Evolutionary conservation across 1,284 basidiomycete species (phyloP).

Genomic region (Sutorius eximius): DNA sequence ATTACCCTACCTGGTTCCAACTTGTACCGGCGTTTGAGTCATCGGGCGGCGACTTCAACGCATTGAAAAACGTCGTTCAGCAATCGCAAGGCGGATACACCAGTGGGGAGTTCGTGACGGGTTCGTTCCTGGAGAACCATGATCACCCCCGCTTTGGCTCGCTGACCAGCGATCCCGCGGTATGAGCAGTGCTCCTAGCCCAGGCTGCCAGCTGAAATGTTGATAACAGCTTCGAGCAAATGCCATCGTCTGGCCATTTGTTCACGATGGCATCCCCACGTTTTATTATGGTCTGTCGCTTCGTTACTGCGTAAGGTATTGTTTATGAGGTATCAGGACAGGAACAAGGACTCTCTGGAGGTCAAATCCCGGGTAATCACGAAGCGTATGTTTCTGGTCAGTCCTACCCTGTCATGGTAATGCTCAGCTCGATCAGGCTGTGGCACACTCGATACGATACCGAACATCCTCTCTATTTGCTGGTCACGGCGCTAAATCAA

Average conservation of each 20-base stretch:
- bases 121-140: conserved; percentile 83
- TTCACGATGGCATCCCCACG: conserved; percentile 64
- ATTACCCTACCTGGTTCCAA: conserved; percentile 68
- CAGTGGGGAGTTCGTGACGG: conserved; percentile 50
- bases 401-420: background rate
- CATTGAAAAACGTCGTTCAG: conserved; percentile 46
- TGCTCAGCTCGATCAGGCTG: conserved; percentile 40
- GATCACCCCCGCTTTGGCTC: conserved; percentile 71
- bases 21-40: conserved; percentile 58
- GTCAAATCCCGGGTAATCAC: conserved; percentile 55
- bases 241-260: conserved; percentile 49
- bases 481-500: conserved; percentile 57
- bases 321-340: conserved; percentile 37
- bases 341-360: conserved; percentile 63
- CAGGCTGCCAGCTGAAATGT: conserved; percentile 11
- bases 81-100: conserved; percentile 48
- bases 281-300: conserved; percentile 58
- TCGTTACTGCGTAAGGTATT: too few relatives aligned
- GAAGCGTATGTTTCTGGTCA: conserved; percentile 44
- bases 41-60: conserved; percentile 54
- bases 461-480: conserved; percentile 50
- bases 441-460: conserved; percentile 56
- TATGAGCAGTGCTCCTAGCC: conserved; percentile 35
- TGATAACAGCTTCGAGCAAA: conserved; percentile 44
- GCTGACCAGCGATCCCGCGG: conserved; percentile 45